Percentiles rank a stretch among this genome's conserved stretches.
phyloP scores from a whole-genome alignment of 2,329 filamentous ascomycete species.

The Didymella segeticola region DNA sequence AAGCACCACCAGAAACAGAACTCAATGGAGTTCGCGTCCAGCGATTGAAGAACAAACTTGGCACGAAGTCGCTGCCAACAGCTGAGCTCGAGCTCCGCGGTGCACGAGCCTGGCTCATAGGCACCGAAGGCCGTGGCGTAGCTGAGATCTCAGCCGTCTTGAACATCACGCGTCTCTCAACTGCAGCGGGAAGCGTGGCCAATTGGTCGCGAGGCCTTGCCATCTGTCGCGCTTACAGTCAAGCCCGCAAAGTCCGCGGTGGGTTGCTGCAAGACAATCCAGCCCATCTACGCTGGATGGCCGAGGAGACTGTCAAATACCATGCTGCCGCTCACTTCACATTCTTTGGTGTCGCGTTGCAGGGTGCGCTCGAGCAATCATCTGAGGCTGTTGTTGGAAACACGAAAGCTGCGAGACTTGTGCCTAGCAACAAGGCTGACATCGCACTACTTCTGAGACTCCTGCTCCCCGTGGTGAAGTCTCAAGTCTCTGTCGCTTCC shows the following conservation, averaged over 20 bases:
- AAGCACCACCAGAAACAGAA: constrained; percentile 44
- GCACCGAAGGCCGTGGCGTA: constrained; percentile 69
- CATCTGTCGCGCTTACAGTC: constrained; percentile 64
- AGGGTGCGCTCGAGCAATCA: constrained; percentile 62
- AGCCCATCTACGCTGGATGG: constrained; percentile 65
- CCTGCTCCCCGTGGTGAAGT: constrained; percentile 37
- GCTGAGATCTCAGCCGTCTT: constrained; percentile 72
- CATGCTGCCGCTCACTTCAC: constrained; percentile 63
- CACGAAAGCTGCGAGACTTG: constrained; percentile 28
- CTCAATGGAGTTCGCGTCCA: constrained; percentile 74
- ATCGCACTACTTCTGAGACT: constrained; percentile 29
- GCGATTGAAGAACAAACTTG: constrained; percentile 75
- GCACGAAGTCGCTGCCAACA: constrained; percentile 73
- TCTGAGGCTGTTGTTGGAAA: constrained; percentile 32
- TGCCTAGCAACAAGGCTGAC: constrained; percentile 27
- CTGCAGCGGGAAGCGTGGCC: constrained; percentile 60
- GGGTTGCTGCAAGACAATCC: constrained; percentile 59
- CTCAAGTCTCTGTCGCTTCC: constrained; percentile 33
- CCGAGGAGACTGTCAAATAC: constrained; percentile 63
- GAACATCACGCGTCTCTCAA: constrained; percentile 70
- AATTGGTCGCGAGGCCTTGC: constrained; percentile 64
- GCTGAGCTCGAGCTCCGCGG: constrained; percentile 68
- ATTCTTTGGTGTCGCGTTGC: constrained; percentile 61
- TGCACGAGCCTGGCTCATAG: constrained; percentile 63
- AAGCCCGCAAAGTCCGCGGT: constrained; percentile 61